These are phyloP conservation scores for Emergomyces orientalis DNA, from an alignment of 2,329 filamentous ascomycete genomes.

Conservation along the genomic window DNA sequence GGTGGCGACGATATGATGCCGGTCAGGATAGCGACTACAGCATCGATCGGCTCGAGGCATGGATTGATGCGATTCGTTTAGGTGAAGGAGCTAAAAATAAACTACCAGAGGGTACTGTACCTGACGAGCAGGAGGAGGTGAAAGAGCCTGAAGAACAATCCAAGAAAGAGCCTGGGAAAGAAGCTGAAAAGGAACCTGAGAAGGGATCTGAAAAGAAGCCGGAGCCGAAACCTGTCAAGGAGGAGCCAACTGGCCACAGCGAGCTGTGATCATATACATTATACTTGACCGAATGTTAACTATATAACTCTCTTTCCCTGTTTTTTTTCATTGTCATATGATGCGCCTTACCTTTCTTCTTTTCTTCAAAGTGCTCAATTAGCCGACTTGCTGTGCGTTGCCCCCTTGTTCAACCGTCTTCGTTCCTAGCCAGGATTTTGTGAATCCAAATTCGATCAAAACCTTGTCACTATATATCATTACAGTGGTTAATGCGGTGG, in stretches of 20 bases:
- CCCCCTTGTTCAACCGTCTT: not conserved
- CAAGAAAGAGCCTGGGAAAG: constrained; percentile 48
- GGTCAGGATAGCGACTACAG: constrained; percentile 45
- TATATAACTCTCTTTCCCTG: not conserved
- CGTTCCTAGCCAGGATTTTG: not conserved
- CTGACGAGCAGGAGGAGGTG: constrained; percentile 30
- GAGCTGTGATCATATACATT: constrained; percentile 28
- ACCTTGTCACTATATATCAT: not conserved
- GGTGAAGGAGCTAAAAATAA: constrained; percentile 75
- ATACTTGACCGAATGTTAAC: not conserved
- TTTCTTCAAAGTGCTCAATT: not conserved
- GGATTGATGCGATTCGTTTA: constrained; percentile 86
- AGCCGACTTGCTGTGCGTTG: not conserved
- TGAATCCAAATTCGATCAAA: not conserved
- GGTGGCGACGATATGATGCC: constrained; percentile 66
- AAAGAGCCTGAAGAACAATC: constrained; percentile 38
- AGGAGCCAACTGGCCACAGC: constrained; percentile 36
- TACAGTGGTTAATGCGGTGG: not conserved
- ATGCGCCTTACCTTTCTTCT: not conserved
- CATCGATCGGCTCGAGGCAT: constrained; percentile 59
- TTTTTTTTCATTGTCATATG: not conserved
- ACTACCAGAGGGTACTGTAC: constrained; percentile 54
- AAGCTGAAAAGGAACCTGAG: constrained; percentile 35
- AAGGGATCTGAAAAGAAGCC: constrained; percentile 20
- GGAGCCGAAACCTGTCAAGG: constrained; percentile 24